These are phyloP conservation scores for Kuraishia ogatae DNA, from an alignment of 805 yeast genomes.

Conservation along the genomic window DNA sequence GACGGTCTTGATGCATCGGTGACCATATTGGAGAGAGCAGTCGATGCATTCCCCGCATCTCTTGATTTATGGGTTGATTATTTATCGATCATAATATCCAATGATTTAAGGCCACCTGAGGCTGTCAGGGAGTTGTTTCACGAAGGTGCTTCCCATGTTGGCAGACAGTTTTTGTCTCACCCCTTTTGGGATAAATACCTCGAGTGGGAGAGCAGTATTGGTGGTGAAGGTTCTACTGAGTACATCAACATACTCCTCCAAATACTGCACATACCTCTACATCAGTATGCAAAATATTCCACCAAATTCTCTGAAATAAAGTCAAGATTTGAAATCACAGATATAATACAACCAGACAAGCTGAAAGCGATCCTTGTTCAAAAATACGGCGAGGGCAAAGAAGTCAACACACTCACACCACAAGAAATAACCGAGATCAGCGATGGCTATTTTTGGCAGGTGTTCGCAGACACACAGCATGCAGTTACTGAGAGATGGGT, in stretches of 20 bases:
- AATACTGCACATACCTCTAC: constrained; percentile 57
- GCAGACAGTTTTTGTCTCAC: constrained; percentile 70
- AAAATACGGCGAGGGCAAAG: constrained; percentile 9
- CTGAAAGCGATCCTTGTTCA: constrained; percentile 19
- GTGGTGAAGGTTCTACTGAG: constrained; percentile 25
- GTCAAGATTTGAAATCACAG: constrained; percentile 24
- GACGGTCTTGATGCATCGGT: constrained; percentile 47
- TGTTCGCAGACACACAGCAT: constrained; percentile 38
- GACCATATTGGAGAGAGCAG: constrained; percentile 31
- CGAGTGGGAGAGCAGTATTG: constrained; percentile 40
- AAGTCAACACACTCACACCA: constrained; percentile 19
- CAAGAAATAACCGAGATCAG: constrained; percentile 31
- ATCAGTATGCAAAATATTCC: constrained; percentile 78
- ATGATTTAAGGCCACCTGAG: constrained; percentile 21
- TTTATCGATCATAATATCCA: constrained; percentile 40
- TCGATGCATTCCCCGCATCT: constrained; percentile 44
- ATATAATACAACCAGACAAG: constrained; percentile 19
- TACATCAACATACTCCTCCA: constrained; percentile 32
- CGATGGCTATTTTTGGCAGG: constrained; percentile 32
- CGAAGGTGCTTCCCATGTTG: constrained; percentile 43
- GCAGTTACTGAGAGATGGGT: constrained; percentile 58
- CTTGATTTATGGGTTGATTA: constrained; percentile 67
- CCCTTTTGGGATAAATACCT: constrained; percentile 76
- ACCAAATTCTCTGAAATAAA: constrained; percentile 34
- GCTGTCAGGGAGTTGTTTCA: constrained; percentile 34